Base-by-base conservation (phyloP, 1,284 basidiomycete genomes). In the Ceratobasidium sp. region DNA sequence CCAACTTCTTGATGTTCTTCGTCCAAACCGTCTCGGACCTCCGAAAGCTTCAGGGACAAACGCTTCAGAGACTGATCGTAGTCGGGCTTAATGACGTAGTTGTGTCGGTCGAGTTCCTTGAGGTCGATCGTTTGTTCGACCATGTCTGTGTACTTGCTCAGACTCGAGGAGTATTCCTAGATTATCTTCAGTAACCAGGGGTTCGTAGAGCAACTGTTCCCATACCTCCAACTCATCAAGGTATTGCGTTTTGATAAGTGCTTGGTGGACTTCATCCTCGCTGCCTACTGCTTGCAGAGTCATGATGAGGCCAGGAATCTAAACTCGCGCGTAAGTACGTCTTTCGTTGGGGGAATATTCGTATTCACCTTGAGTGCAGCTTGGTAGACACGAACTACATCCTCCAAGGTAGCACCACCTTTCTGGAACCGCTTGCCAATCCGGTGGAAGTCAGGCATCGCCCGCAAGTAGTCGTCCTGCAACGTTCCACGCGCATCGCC, bases 341-440 rank as follows among this genome's bases (percentile, higher is more conserved):
- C 41, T 71, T n/a, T 45, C 45, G 59, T 33, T 33, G 22, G 8
- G 41, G 31, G 14, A 8, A 8, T 72, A 41, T 66, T 5, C 31
- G 22, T 17, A 51, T 80, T 73, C 66, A 90, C 89, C 82, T 89
- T 88, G 22, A 89, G 79, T 1, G 96, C 89, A 0, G 96, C 95
- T 82, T 99, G 97, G 82, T 98, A 99, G 0, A 98, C 93, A 11
- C 97, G 91, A 7, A 99, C 96, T 5, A 99, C 96, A 78, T 99
- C 97, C 80, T 99, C 97, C 7, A 99, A 87, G 0, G 90, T 90
- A 0, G 97, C 96, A 1, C 90, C 87, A 0, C 89, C 88, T 77
- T 93, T 93, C 81, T 96, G 93, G 84, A 99, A 97, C 31, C 94
- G 89, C 82, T 99, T 99, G 80, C 93, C 93, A 56, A 99, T 89